These are phyloP conservation scores for Penicillium sp. DNA, from an alignment of 2,329 filamentous ascomycete species.

Conservation along the genomic window DNA sequence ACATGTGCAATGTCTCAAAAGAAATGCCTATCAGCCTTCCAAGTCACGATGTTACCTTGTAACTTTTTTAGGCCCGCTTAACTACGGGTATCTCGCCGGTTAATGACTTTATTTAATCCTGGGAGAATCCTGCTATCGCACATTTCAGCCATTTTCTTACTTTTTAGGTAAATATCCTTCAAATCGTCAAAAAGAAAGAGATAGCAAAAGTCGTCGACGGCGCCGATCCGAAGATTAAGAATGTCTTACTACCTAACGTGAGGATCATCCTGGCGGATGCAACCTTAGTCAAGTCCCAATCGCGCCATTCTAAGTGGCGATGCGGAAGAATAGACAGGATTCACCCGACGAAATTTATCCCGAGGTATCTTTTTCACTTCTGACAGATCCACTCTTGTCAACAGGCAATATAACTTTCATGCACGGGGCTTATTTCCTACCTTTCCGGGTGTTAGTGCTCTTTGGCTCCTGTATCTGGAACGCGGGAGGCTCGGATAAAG, in stretches of 20 bases:
- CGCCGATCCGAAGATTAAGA: too few species aligned
- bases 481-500: not conserved
- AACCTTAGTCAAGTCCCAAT: not conserved
- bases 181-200: too few species aligned
- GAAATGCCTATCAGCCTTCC: slow-evolving; percentile 8
- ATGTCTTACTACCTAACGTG: too few species aligned
- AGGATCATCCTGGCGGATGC: too few species aligned
- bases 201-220: too few species aligned
- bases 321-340: not conserved
- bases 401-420: slow-evolving; percentile 8
- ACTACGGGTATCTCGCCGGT: slow-evolving; percentile 20
- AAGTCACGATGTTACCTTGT: slow-evolving; percentile 22
- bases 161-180: too few species aligned
- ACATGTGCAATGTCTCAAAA: slow-evolving; percentile 22
- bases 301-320: slow-evolving; percentile 4
- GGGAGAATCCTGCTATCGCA: slow-evolving; percentile 6
- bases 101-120: slow-evolving; percentile 10
- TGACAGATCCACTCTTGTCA: not conserved
- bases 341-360: not conserved
- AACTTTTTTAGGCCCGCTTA: slow-evolving; percentile 26
- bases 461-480: not conserved
- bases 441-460: not conserved
- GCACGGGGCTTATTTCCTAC: slow-evolving; percentile 1
- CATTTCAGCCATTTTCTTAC: not conserved
- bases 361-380: not conserved